A percentile compares a stretch with the other conserved stretches of the same genome.
phyloP scores from a whole-genome alignment of 2,329 filamentous ascomycete genomes.

The Alternaria angustiovoidea region DNA sequence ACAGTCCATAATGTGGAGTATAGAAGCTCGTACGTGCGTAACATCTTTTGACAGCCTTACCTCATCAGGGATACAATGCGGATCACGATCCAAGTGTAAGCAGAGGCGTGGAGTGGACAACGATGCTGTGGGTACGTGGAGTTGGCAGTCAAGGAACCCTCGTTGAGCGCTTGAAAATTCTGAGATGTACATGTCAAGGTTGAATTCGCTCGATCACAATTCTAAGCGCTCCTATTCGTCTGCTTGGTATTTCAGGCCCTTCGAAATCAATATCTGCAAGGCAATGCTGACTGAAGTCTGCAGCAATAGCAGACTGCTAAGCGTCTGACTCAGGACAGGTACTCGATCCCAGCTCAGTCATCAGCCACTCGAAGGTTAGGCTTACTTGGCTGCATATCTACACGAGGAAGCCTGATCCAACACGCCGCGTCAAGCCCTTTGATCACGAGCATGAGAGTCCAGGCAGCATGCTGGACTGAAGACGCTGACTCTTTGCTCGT shows the following conservation, averaged over 20 bases:
- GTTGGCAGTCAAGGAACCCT: neutral
- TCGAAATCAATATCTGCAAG: neutral
- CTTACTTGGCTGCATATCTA: neutral
- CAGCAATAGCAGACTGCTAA: neutral
- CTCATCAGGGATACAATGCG: neutral
- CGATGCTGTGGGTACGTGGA: neutral
- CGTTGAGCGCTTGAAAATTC: neutral
- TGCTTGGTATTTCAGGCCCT: neutral
- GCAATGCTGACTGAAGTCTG: conserved; percentile 1
- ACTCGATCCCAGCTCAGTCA: conserved; percentile 4
- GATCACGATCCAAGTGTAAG: neutral
- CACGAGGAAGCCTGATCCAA: neutral
- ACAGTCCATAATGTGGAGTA: neutral
- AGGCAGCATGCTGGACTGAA: neutral
- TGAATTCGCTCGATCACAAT: neutral
- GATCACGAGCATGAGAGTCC: neutral
- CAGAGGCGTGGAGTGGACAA: neutral
- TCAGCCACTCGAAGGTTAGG: neutral
- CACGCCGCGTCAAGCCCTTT: neutral
- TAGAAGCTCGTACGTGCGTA: neutral
- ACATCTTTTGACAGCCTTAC: neutral
- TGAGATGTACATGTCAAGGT: neutral
- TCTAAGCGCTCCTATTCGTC: neutral
- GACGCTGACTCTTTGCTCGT: neutral
- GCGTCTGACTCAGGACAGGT: neutral